Evolutionary conservation across 1,284 basidiomycete species (phyloP).

Genomic region (Pseudozyma hubeiensis): DNA sequence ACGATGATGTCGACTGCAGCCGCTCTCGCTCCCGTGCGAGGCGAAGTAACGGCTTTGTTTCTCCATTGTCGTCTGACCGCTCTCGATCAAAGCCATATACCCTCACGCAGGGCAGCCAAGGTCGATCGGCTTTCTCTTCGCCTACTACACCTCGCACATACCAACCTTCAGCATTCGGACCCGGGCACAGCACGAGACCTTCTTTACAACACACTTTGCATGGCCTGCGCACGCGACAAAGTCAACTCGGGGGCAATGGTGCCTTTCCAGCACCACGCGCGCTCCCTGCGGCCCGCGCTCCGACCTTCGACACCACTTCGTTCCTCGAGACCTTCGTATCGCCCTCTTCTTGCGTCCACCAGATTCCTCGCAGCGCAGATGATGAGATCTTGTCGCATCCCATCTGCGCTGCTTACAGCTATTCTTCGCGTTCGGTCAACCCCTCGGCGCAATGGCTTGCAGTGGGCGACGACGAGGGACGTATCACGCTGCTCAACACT

Average conservation of each 20-base stretch:
- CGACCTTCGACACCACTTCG: conserved; percentile 23
- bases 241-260: conserved; percentile 6
- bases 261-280: neutral
- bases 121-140: conserved; percentile 1
- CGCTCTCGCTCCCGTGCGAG: conserved; percentile 9
- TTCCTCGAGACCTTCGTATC: conserved; percentile 49
- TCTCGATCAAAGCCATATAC: conserved; percentile 1
- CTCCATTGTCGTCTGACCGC: neutral
- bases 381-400: conserved; percentile 45
- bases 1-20: conserved; percentile 4
- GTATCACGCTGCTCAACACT: conserved; percentile 62
- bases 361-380: conserved; percentile 16
- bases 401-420: conserved; percentile 56
- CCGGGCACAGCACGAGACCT: neutral
- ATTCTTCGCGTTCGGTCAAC: conserved; percentile 47
- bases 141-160: neutral
- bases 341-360: conserved; percentile 18
- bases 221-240: conserved; percentile 18
- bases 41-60: neutral
- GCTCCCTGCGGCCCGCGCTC: conserved; percentile 8
- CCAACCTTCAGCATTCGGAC: conserved; percentile 15
- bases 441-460: conserved; percentile 62
- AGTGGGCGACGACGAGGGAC: conserved; percentile 65
- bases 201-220: conserved; percentile 9
- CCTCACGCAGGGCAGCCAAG: conserved; percentile 5